phyloP scores from a whole-genome alignment of 331 rosid genomes.

The Erythrophleum ivorense region DNA sequence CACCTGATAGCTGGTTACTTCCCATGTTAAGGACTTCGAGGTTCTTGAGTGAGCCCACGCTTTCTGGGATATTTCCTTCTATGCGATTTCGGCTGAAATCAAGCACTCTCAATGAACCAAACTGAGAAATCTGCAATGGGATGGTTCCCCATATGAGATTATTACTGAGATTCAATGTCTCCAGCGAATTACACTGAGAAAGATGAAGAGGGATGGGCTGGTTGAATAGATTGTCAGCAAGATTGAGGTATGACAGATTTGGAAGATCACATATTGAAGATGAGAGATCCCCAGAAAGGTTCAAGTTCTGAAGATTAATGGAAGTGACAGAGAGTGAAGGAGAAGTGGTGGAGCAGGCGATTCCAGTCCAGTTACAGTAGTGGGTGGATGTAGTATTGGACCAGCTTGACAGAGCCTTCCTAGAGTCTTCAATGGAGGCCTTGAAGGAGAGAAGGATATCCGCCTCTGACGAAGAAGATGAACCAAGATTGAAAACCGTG shows the following conservation, averaged over 20 bases:
- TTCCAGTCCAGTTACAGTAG: conserved; percentile 87
- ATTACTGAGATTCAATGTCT: conserved; percentile 83
- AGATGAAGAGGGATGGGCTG: conserved; percentile 95
- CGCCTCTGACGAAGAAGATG: conserved; percentile 57
- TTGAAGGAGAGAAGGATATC: conserved; percentile 78
- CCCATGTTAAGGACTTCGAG: conserved; percentile 75
- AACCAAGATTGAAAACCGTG: conserved; percentile 50
- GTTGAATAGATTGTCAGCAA: conserved; percentile 82
- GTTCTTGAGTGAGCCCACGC: conserved; percentile 65
- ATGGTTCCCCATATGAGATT: conserved; percentile 95
- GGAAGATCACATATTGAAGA: conserved; percentile 72
- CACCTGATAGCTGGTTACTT: conserved; percentile 83
- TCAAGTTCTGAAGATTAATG: conserved; percentile 68
- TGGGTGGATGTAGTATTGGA: conserved; percentile 65
- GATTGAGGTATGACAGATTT: conserved; percentile 68
- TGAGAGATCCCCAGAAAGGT: conserved; percentile 90
- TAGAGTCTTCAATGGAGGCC: conserved; percentile 72
- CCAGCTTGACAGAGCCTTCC: conserved; percentile 72
- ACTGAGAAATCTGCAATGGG: conserved; percentile 87
- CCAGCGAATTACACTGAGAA: conserved; percentile 69
- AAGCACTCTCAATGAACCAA: conserved; percentile 63
- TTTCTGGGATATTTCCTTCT: conserved; percentile 78
- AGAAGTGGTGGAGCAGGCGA: conserved; percentile 59
- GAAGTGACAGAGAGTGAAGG: conserved; percentile 62
- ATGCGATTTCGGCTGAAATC: conserved; percentile 80